Evolutionary conservation across 2,329 filamentous ascomycete genomes (phyloP).

Genomic region (Pseudogymnoascus sp.): DNA sequence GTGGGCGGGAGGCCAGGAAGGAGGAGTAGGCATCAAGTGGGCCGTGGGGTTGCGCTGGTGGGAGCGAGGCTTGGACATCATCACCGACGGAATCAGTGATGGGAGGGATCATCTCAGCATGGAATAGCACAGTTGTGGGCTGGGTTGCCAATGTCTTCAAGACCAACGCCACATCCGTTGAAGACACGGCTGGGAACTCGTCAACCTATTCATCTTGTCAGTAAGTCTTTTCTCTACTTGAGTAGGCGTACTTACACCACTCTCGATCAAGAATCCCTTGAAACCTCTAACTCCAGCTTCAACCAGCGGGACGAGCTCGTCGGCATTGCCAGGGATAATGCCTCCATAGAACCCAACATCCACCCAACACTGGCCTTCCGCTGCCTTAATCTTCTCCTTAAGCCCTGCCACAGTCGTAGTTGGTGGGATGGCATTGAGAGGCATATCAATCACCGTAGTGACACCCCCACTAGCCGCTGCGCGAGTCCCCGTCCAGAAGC

Average conservation of each 20-base stretch:
- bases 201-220: conserved; percentile 56
- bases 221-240: not conserved
- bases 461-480: conserved; percentile 94
- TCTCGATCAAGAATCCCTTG: conserved; percentile 96
- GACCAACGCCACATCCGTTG: conserved; percentile 68
- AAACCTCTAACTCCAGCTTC: conserved; percentile 85
- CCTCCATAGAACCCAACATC: conserved; percentile 98
- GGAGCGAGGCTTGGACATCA: conserved; percentile 60
- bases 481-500: conserved; percentile 88
- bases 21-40: conserved; percentile 74
- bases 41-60: conserved; percentile 64
- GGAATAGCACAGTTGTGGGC: conserved; percentile 94
- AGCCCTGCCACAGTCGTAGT: conserved; percentile 83
- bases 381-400: conserved; percentile 77
- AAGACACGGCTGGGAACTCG: conserved; percentile 88
- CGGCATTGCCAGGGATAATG: conserved; percentile 80
- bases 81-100: conserved; percentile 74
- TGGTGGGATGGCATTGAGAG: conserved; percentile 90
- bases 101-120: conserved; percentile 96
- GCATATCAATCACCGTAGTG: conserved; percentile 97
- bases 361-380: conserved; percentile 86
- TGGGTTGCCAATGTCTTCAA: conserved; percentile 74
- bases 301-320: conserved; percentile 72
- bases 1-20: conserved; percentile 84
- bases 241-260: conserved; percentile 59